Evolutionary conservation across 164 flowering plant genomes (phyloP), one percentile per base, ranked within the genome.

Genomic region (Tetracentron sinense): DNA sequence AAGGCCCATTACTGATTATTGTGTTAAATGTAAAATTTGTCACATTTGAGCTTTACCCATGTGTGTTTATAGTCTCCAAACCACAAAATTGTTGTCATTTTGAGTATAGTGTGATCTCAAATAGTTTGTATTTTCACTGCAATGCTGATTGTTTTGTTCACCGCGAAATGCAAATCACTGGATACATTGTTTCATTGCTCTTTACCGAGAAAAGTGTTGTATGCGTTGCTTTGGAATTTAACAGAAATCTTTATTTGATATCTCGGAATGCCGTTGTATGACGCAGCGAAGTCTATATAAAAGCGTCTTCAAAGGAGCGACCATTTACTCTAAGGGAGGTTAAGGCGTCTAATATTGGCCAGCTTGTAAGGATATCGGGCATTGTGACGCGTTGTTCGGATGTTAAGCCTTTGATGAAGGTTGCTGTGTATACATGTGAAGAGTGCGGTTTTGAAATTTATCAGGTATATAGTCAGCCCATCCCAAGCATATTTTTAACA

Each of bases 401-500:
- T 82, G 99, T 95, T 44, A 95, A 95, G 74, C 99, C 99, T 7
- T 75, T 95, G 76, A 90, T 95, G 98, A 85, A 90, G 69, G 99
- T 95, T 8, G 97, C 97, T 65, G 96, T 95, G 0, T 95, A 95
- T 62, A 95, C 99, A 47, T 95, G 99, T 65, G 99, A 95, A 75
- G 97, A 90, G 25, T 95, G 99, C 67, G 98, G 99, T 49, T 88
- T 88, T 78, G 99, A 95, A 76, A 92, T 95, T 61, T 95, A 95
- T 78, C 98, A 92, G 99, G 99, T 92, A 70, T 55, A 51, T 51
- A 22, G n/a, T 51, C 2, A 38, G 44, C 44, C 11, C 44, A n/a
- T 51, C 25, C 21, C 20, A 22, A n/a, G 12, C 10, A 49, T 1
- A 51, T 19, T 25, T 23, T 62, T 23, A 7, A 49, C 27, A 11